Base-by-base conservation (phyloP, 2,329 filamentous ascomycete genomes). In the Mycosphaerelloides madeirae region DNA sequence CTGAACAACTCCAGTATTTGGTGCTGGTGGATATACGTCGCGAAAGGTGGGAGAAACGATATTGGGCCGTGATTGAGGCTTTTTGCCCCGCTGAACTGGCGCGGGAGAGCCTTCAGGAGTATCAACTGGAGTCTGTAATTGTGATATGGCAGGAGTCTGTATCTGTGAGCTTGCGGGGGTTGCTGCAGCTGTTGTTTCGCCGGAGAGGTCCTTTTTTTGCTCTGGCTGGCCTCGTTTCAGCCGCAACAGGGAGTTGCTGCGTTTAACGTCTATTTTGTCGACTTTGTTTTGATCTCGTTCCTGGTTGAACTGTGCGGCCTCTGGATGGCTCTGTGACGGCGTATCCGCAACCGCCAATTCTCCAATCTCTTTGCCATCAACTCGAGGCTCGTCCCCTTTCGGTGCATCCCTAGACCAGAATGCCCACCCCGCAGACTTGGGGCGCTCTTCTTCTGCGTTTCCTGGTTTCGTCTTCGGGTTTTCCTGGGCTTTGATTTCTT, bases 391-490 rank as follows among this genome's bases (percentile, higher is more conserved):
- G 6, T 36, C 29, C 6, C 41, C 56, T 73, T 77, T 29, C 59
- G 68, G 53, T 44, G 65, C 66, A 3, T 83, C 80, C 35, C 75
- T 78, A 12, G 83, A 87, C 85, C 85, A 91, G 54, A 91, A 90
- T 0, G 83, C 85, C 86, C 86, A 91, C 0, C 83, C 85, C 0
- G 85, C 84, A 63, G 50, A 68, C 56, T 54, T 75, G 58, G 65
- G 58, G 37, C 40, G 52, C 22, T 63, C 43, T 37, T 49, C 41
- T 29, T 46, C 44, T 6, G 39, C 38, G 20, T 43, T 43, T 6
- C 3, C 19, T 13, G 7, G 28, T 16, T 29, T 31, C 22, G 29
- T 11, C 33, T 46, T 44, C 14, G 41, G 7, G 11, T 29, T 35
- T 9, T 50, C 44, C 20, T 18, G 34, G 11, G 13, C 19, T 11